Base-by-base conservation (phyloP, 2,329 filamentous ascomycete species). In the Ascochyta rabiei region DNA sequence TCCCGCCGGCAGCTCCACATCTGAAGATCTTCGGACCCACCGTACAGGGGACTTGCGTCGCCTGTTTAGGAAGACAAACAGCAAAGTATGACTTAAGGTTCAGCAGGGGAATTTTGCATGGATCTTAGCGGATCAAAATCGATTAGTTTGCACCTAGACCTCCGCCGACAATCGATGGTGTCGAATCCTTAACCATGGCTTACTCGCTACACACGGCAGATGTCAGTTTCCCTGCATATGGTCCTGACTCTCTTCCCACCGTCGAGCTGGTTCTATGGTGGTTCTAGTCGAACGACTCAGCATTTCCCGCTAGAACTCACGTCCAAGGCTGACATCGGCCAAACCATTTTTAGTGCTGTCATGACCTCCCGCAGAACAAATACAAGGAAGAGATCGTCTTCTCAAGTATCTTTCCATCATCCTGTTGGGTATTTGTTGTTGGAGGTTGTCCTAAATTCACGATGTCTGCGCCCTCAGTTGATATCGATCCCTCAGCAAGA, bases 401-500 rank as follows among this genome's bases (percentile, higher is more conserved):
- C 19, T 8, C 3, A n/a, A 10, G 10, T 24, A n/a, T 23, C 8
- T 7, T 13, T 19, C 19, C 19, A 23, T 4, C 13, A n/a, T 39
- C 8, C n/a, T 10, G 4, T 3, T 24, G 16, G 10, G 10, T 39
- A 2, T 24, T 24, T 3, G 19, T 39, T n/a, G 8, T 19, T n/a
- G 9, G 19, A 3, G 4, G 2, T 8, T 24, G 10, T 12, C 5
- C 19, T 18, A 2, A 5, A 24, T 24, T 10, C 16, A 34, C 31
- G 8, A 46, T 46, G 43, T 37, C 43, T 5, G n/a, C 24, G 10
- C 18, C 43, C 5, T 23, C 37, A 6, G 24, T n/a, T 15, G 9
- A n/a, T 15, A 46, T 56, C 13, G 50, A 61, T 51, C 57, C 53
- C 2, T 43, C 23, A 4, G 35, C 33, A n/a, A 55, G 50, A 35